Percentiles rank a stretch among this genome's conserved stretches.
These are phyloP conservation scores for Pyrenopolyporus hunteri DNA, from an alignment of 495 filamentous ascomycete species.

Conservation along the genomic window DNA sequence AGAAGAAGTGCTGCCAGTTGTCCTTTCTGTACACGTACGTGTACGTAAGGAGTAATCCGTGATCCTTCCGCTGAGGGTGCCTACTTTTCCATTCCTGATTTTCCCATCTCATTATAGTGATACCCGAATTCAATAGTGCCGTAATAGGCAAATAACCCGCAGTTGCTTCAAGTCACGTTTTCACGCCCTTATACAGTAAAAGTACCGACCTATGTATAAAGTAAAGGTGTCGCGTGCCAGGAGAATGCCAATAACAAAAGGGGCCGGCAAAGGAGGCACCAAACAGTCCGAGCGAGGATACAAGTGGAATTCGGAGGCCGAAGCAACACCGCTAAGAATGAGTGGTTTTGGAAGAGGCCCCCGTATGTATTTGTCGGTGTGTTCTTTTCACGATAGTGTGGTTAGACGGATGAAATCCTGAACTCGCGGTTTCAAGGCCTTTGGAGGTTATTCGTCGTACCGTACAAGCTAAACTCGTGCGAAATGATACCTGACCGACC, in stretches of 20 bases:
- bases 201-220: neutral
- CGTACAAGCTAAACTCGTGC: conserved; percentile 12
- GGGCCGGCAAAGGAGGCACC: neutral
- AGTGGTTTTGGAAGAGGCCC: neutral
- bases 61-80: conserved; percentile 12
- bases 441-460: conserved; percentile 9
- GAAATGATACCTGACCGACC: conserved; percentile 33
- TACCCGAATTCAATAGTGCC: conserved; percentile 6
- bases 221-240: conserved; percentile 22
- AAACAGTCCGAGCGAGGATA: neutral
- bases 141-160: conserved; percentile 39
- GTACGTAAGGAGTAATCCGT: conserved; percentile 21
- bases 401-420: conserved; percentile 20
- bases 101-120: conserved; percentile 22
- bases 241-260: conserved; percentile 1
- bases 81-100: conserved; percentile 14
- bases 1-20: conserved; percentile 15
- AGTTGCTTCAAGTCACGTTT: conserved; percentile 33
- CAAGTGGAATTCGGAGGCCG: neutral
- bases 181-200: neutral
- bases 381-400: conserved; percentile 10
- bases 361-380: conserved; percentile 29
- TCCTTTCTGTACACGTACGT: conserved; percentile 31
- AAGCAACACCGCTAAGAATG: neutral
- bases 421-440: conserved; percentile 19